Evolutionary conservation across 352 stramenopile species (phyloP), one percentile per base, ranked within the genome.

Genomic region (Phytophthora sp.): DNA sequence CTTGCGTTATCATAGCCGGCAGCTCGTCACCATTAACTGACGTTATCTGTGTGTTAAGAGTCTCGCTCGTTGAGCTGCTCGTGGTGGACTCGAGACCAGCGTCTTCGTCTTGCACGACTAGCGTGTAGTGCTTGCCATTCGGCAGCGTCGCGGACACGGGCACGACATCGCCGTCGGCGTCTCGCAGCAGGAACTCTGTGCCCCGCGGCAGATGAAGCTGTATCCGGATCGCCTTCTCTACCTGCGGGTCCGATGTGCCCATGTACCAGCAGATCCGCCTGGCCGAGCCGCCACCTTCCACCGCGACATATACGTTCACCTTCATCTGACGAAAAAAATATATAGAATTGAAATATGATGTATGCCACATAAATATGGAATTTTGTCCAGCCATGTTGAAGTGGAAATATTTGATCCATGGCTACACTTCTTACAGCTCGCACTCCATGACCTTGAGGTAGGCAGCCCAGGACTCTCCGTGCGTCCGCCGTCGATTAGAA

Each of bases 181-280:
- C 79, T 45, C 75, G 69, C 15, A 88, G 64, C 20, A 88, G 67
- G 36, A 86, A 83, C 21, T 57, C 46, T 3, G 58, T 33, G 2
- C 55, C 20, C 4, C 31, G 36, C 21, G 67, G 64, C 4, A 88
- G 23, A 0, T 35, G 44, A n/a, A 88, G 47, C 31, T 75, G 70
- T 39, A 84, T 59, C 26, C 77, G 77, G 20, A 84, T 79, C 0
- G 75, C 67, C 47, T 63, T 70, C 46, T 77, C 77, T 16, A 88
- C 63, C 47, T 79, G 69, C 7, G 58, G 47, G 58, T 88, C 79
- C n/a, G 74, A 84, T 18, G 79, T 88, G 51, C 77, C 75, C 42
- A 64, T 56, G 45, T 84, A 88, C 79, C 79, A 88, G 71, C 67
- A 81, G 31, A 88, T 67, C 47, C 79, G 79, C 18, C 69, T 63